Percentiles rank a stretch among this genome's conserved stretches.
Evolutionary conservation across 805 yeast genomes (phyloP).

Genomic region (Spencermartinsiella europaea): DNA sequence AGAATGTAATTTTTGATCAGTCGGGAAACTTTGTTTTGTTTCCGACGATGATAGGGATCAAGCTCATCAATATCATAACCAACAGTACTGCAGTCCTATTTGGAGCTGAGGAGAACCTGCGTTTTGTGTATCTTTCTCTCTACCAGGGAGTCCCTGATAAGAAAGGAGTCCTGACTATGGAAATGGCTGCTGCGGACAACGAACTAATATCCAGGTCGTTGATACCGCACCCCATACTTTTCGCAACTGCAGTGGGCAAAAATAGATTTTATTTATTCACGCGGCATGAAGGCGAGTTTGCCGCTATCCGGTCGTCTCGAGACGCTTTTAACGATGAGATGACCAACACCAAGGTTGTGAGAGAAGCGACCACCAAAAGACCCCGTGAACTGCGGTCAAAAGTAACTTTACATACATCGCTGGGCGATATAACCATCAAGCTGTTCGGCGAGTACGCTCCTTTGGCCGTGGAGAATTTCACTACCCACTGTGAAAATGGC

Average conservation of each 20-base stretch:
- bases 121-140: conserved; percentile 28
- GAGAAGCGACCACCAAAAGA: not conserved
- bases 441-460: conserved; percentile 37
- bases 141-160: conserved; percentile 30
- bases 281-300: conserved; percentile 19
- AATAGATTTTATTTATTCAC: conserved; percentile 29
- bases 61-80: conserved; percentile 27
- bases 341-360: conserved; percentile 23
- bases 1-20: conserved; percentile 28
- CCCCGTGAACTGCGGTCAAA: conserved; percentile 1
- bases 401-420: conserved; percentile 36
- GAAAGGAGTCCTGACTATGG: conserved; percentile 25
- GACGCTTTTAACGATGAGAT: conserved; percentile 33
- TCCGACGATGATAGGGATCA: conserved; percentile 30
- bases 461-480: conserved; percentile 39
- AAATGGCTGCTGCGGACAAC: conserved; percentile 32
- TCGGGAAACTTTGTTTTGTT: conserved; percentile 29
- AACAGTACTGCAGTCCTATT: conserved; percentile 24
- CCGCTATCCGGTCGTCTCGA: conserved; percentile 20
- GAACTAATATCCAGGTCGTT: conserved; percentile 26
- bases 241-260: conserved; percentile 26
- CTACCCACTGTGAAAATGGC: conserved; percentile 32
- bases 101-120: conserved; percentile 29
- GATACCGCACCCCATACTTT: conserved; percentile 28
- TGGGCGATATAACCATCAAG: conserved; percentile 40